Evolutionary conservation across 192 early-diverging fungal species (phyloP), one percentile per base, ranked within the genome.

Genomic region (Backusella westeae): DNA sequence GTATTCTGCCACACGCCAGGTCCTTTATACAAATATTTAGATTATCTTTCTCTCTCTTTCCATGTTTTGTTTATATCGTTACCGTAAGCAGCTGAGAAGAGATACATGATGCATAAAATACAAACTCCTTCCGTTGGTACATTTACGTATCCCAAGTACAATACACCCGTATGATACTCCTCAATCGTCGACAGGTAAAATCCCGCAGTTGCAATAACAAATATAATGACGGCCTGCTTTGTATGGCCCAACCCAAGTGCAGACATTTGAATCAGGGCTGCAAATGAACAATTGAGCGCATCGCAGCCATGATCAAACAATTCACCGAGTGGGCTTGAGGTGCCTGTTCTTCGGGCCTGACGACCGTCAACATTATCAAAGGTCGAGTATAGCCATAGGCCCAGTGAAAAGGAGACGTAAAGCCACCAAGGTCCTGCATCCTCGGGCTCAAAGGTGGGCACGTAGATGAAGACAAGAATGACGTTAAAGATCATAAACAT

Each of bases 281-380:
- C 77, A 72, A 82, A 82, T 14, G 76, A 80, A 44, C 67, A 81
- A 66, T 77, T 77, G 4, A 82, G 34, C 41, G 73, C 77, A 49
- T 71, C 59, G 34, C 70, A 95, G 46, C 95, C 94, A 72, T 98
- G 96, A 83, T 98, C 96, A 87, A 98, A 98, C 53, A 98, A 85
- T 85, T 98, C 96, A 17, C 96, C 96, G 72, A 98, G 77, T 29
- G 96, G 96, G 38, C 94, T 92, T 0, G 90, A 90, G 4, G 94
- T 91, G 59, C 93, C 93, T 44, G 96, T 97, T 66, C 94, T 85
- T 67, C 96, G 85, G 19, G 96, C 96, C 79, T 98, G 96, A 81
- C 96, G 96, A 32, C 96, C 96, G 75, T 98, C 96, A 78, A 98
- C 92, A 38, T 93, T 93, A 75, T 98, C 96, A 75, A 96, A 90